These are phyloP conservation scores for Fusarium sp. DNA, from an alignment of 2,329 filamentous ascomycete genomes.

Conservation along the genomic window DNA sequence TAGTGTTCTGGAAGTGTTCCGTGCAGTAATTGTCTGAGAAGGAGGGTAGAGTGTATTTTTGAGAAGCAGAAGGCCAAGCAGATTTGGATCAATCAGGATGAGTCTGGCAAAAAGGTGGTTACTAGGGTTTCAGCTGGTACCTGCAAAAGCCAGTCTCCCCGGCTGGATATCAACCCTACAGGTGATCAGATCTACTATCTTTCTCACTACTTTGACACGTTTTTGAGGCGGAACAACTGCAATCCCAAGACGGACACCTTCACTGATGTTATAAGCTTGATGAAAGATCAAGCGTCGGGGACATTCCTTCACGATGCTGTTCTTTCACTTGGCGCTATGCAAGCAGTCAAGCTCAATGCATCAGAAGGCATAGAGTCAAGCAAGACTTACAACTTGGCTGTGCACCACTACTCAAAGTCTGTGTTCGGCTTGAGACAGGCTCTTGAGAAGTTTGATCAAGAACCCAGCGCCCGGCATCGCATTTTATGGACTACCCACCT, in stretches of 20 bases:
- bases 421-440: slow-evolving; percentile 40
- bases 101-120: slow-evolving; percentile 1
- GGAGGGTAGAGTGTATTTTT: slow-evolving; percentile 42
- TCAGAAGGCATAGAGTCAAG: background rate
- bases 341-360: slow-evolving; percentile 40
- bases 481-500: slow-evolving; percentile 52
- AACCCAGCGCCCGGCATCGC: slow-evolving; percentile 8
- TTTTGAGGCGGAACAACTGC: slow-evolving; percentile 47
- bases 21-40: slow-evolving; percentile 48
- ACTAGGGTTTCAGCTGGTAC: background rate
- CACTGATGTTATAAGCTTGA: slow-evolving; percentile 38
- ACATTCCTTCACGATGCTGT: slow-evolving; percentile 46
- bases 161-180: slow-evolving; percentile 1
- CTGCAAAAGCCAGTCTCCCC: background rate
- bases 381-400: slow-evolving; percentile 23
- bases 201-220: slow-evolving; percentile 49
- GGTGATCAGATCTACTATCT: slow-evolving; percentile 34
- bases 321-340: slow-evolving; percentile 48
- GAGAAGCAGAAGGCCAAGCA: background rate
- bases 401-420: slow-evolving; percentile 45
- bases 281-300: slow-evolving; percentile 24
- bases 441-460: background rate
- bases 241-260: slow-evolving; percentile 12
- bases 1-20: slow-evolving; percentile 51
- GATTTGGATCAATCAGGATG: slow-evolving; percentile 42